These are phyloP conservation scores for button mushroom (Agaricus bisporus) DNA, from an alignment of 768 basidiomycete species.

Conservation along the genomic window DNA sequence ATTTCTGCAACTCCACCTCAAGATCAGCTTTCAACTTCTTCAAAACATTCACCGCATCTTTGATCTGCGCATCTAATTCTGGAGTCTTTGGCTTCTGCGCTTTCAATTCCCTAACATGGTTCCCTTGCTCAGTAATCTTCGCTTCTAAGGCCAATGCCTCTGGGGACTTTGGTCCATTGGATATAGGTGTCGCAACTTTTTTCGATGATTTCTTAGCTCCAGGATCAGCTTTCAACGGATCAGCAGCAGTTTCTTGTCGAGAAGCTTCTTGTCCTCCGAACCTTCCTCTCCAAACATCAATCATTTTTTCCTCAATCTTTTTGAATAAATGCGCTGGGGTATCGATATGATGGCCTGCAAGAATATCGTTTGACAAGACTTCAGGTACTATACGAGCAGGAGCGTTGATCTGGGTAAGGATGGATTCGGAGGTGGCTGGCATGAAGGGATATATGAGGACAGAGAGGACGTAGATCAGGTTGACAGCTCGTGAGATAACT, in stretches of 20 bases:
- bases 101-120: constrained; percentile 67
- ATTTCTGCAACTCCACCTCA: constrained; percentile 14
- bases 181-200: constrained; percentile 38
- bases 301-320: constrained; percentile 88
- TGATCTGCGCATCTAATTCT: constrained; percentile 57
- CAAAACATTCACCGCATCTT: constrained; percentile 53
- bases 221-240: constrained; percentile 37
- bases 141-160: constrained; percentile 70
- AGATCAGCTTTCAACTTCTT: constrained; percentile 63
- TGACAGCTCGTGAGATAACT: constrained; percentile 84
- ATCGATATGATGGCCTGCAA: constrained; percentile 81
- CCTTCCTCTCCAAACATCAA: constrained; percentile 70
- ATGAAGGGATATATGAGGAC: constrained; percentile 92
- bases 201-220: constrained; percentile 50
- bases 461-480: constrained; percentile 88
- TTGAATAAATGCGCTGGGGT: constrained; percentile 89
- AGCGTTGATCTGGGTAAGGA: constrained; percentile 84
- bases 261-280: constrained; percentile 62
- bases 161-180: constrained; percentile 57
- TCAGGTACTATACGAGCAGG: constrained; percentile 77
- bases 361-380: constrained; percentile 71
- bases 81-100: constrained; percentile 50
- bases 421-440: constrained; percentile 80
- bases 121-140: constrained; percentile 72
- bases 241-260: constrained; percentile 27